These are phyloP conservation scores for Candida sp. DNA, from an alignment of 1,139 yeast genomes.

Conservation along the genomic window DNA sequence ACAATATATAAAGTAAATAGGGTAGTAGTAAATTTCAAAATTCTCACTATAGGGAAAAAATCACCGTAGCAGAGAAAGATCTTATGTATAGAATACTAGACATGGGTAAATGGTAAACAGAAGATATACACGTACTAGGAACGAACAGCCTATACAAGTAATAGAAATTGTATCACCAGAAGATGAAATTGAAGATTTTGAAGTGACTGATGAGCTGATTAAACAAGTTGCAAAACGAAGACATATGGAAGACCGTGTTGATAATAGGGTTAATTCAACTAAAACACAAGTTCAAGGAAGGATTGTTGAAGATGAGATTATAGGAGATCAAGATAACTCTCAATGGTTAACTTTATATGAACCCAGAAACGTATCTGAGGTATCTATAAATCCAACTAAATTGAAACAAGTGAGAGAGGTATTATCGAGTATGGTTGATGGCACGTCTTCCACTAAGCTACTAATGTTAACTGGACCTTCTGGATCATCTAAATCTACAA, in stretches of 20 bases:
- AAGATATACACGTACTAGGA: not conserved
- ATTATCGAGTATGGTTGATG: slow-evolving; percentile 34
- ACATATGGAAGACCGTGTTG: not conserved
- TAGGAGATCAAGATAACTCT: slow-evolving; percentile 11
- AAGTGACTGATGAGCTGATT: slow-evolving; percentile 5
- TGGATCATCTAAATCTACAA: slow-evolving; percentile 80
- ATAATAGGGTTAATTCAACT: not conserved
- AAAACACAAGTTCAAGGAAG: slow-evolving; percentile 6
- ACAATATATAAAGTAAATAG: not conserved
- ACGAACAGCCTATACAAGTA: not conserved
- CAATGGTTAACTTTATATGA: slow-evolving; percentile 63
- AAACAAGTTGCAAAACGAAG: not conserved
- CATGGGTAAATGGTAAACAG: not conserved
- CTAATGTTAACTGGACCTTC: slow-evolving; percentile 81
- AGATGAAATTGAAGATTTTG: slow-evolving; percentile 4
- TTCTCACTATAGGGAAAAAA: not conserved
- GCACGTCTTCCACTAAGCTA: slow-evolving; percentile 31
- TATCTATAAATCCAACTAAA: slow-evolving; percentile 69
- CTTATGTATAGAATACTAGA: not conserved
- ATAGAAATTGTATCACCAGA: slow-evolving; percentile 1
- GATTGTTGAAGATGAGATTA: slow-evolving; percentile 11
- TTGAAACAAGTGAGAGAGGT: slow-evolving; percentile 50
- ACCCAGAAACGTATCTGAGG: slow-evolving; percentile 44
- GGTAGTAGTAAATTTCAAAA: not conserved
- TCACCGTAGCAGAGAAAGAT: not conserved